phyloP scores from a whole-genome alignment of 169 alveolate species.

The Neospora caninum region DNA sequence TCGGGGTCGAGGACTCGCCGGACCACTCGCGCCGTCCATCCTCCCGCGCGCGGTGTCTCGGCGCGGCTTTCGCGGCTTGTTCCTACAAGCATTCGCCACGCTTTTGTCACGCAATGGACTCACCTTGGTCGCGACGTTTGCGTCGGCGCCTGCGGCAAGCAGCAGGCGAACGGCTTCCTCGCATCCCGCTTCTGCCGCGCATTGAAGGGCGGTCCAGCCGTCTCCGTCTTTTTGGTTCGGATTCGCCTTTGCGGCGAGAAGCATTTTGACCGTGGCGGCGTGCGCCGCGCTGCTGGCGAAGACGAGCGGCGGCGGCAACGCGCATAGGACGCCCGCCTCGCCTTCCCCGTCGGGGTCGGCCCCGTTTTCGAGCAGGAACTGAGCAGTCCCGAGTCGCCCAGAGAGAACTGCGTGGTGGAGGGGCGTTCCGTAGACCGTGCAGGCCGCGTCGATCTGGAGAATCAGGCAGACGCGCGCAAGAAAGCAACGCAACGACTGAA shows the following conservation, averaged over 20 bases:
- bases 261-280: not conserved
- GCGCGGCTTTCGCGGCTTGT: not conserved
- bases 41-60: too few relatives aligned
- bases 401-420: not conserved
- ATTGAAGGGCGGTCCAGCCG: conserved; percentile 30
- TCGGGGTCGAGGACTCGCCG: too few relatives aligned
- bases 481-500: not conserved
- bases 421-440: not conserved
- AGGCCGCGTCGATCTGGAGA: not conserved
- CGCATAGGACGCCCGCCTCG: not conserved
- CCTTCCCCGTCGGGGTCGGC: conserved; percentile 12
- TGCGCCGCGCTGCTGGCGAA: conserved; percentile 21
- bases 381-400: not conserved
- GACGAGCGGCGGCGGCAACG: conserved; percentile 5
- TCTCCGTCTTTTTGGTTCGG: not conserved
- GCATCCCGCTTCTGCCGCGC: conserved; percentile 16
- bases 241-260: not conserved
- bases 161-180: not conserved
- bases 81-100: not conserved
- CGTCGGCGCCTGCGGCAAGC: conserved; percentile 11
- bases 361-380: not conserved
- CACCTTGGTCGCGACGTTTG: not conserved
- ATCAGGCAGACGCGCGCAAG: not conserved
- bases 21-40: too few relatives aligned
- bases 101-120: not conserved